Evolutionary conservation across 2,329 filamentous ascomycete species (phyloP), one percentile per base, ranked within the genome.

Genomic region (Clarireedia homoeocarpa): DNA sequence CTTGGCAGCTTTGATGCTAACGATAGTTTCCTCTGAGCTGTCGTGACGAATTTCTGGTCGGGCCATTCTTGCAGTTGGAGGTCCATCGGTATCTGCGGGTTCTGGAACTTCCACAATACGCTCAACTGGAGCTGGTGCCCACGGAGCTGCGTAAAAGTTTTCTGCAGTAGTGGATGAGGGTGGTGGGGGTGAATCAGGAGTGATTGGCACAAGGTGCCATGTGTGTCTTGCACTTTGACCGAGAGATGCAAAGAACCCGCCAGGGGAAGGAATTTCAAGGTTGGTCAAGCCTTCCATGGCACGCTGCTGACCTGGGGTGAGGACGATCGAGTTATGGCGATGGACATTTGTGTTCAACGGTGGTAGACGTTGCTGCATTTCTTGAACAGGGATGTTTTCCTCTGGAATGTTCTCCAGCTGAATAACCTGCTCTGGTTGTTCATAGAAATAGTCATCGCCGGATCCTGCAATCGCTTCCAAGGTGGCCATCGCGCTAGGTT

Each of bases 101-200:
- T 73, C 74, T 14, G 63, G 51, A 38, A 84, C 71, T 63, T 89
- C 82, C 30, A 91, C 73, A 34, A 89, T 77, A 47, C 84, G 86
- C 69, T 91, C 87, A 48, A 89, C 72, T 26, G 85, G 75, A 17
- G 69, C 70, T 10, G 72, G 71, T 2, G 73, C 70, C 86, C 91
- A 96, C 3, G 91, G 91, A 27, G 86, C 80, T 60, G 86, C 85
- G 73, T 97, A 97, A 67, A 96, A 97, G 60, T 87, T 83, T 69
- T 96, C 89, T 9, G 92, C 92, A n/a, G 87, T 91, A 30, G 90
- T 89, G 1, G 92, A 96, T 0, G 89, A 92, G 1, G 91, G 91
- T 0, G 83, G 83, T 3, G 74, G 72, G 60, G 77, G 68, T 17
- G 78, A 79, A 6, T 81, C 77, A 12, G 79, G 77, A 20, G 78